A percentile compares a stretch with the other conserved stretches of the same genome.
Conservation (phyloP, 805 yeast genomes). For the Pichia occidentalis region DNA sequence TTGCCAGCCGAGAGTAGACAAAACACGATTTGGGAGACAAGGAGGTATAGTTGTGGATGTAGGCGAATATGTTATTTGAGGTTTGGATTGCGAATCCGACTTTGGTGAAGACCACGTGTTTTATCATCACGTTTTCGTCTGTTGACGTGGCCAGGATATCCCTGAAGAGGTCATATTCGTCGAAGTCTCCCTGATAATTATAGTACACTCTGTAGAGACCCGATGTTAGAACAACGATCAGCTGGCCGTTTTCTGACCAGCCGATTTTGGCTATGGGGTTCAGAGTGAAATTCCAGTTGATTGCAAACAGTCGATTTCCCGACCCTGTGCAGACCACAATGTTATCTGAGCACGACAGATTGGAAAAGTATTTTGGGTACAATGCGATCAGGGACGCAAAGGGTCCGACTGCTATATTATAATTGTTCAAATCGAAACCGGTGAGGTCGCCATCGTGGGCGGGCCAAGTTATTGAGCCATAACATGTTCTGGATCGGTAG, state of each 20-base stretch:
- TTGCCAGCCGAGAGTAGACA: not conserved
- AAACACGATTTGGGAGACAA: not conserved
- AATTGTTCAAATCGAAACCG: slow-evolving; percentile 26
- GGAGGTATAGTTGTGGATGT: slow-evolving; percentile 30
- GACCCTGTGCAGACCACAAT: slow-evolving; percentile 32
- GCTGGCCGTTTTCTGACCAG: slow-evolving; percentile 47
- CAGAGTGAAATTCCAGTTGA: slow-evolving; percentile 44
- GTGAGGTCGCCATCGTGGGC: slow-evolving; percentile 25
- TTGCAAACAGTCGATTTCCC: slow-evolving; percentile 25
- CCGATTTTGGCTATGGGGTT: slow-evolving; percentile 43
- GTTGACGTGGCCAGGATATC: not conserved
- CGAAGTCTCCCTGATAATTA: slow-evolving; percentile 63
- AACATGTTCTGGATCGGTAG: slow-evolving; percentile 57
- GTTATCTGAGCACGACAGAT: slow-evolving; percentile 6
- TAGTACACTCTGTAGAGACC: slow-evolving; percentile 52
- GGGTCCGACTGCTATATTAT: slow-evolving; percentile 43
- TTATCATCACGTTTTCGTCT: no score
- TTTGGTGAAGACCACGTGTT: slow-evolving; percentile 34
- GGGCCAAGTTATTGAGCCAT: slow-evolving; percentile 43
- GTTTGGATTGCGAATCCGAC: slow-evolving; percentile 40
- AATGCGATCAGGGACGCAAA: slow-evolving; percentile 52
- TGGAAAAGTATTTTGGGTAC: slow-evolving; percentile 27
- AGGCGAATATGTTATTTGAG: slow-evolving; percentile 35
- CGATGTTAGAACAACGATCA: slow-evolving; percentile 47
- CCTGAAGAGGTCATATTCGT: slow-evolving; percentile 45